A percentile compares a stretch with the other conserved stretches of the same genome.
Conservation (phyloP, 1,139 yeast genomes). For the Suhomyces wounanorum region DNA sequence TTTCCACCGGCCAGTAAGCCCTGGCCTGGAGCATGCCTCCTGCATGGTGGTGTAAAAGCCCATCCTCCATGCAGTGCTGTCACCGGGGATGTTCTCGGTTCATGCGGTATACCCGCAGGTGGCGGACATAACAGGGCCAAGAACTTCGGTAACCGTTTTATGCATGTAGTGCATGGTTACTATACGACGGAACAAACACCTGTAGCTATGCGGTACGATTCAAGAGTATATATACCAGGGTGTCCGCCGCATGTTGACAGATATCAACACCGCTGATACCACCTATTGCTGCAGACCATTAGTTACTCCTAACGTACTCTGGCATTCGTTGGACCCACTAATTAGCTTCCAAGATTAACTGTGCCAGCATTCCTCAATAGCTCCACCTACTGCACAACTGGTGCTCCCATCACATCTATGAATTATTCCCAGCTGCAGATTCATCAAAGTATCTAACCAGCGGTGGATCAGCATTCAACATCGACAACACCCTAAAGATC, state of each 20-base stretch:
- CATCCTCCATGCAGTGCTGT: neutral
- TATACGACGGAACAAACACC: neutral
- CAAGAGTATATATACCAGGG: neutral
- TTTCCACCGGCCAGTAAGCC: neutral
- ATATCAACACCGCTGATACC: neutral
- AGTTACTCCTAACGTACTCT: neutral
- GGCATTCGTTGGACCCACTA: too few relatives aligned
- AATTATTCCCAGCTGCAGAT: too few relatives aligned
- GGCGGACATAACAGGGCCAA: slow-evolving; percentile 1
- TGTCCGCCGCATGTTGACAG: neutral
- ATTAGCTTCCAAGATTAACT: too few relatives aligned
- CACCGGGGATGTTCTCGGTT: neutral
- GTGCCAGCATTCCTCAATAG: too few relatives aligned
- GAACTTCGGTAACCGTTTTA: neutral
- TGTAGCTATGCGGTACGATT: neutral
- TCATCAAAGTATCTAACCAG: too few relatives aligned
- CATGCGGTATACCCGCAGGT: neutral
- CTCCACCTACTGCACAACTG: too few relatives aligned
- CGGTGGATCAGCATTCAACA: too few relatives aligned
- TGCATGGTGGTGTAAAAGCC: slow-evolving; percentile 4
- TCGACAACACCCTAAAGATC: too few relatives aligned
- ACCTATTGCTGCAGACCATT: too few relatives aligned
- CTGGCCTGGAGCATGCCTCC: neutral
- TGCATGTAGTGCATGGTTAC: slow-evolving; percentile 1
- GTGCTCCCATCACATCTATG: too few relatives aligned